phyloP scores from a whole-genome alignment of 345 rosid genomes.

The Anastatica hierochuntica region DNA sequence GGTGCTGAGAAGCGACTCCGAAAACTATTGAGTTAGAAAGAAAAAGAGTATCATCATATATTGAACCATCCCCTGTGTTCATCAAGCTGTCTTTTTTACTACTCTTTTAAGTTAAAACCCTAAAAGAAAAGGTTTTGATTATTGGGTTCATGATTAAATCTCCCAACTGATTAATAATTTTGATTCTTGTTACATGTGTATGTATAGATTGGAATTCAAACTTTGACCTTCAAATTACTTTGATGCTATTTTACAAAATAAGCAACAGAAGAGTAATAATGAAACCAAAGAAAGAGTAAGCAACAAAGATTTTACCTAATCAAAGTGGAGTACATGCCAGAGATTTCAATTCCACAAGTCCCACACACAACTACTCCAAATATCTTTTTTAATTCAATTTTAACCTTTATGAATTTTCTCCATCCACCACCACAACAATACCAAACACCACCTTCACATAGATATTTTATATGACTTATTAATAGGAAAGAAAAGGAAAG shows the following conservation, averaged over 20 bases:
- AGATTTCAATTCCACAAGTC: constrained; percentile 14
- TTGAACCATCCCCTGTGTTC: background rate
- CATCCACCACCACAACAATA: constrained; percentile 21
- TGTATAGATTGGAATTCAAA: constrained; percentile 14
- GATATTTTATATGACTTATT: constrained; percentile 4
- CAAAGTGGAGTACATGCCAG: constrained; percentile 8
- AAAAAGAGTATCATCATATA: background rate
- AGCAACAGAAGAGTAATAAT: constrained; percentile 23
- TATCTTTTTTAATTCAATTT: background rate
- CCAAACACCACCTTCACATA: constrained; percentile 5
- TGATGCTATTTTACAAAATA: too few species aligned
- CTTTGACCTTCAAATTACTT: background rate
- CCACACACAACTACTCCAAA: constrained; percentile 6
- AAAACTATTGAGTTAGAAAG: constrained; percentile 35
- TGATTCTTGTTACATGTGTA: too few species aligned
- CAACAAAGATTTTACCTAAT: constrained; percentile 8
- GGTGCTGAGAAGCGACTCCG: constrained; percentile 57
- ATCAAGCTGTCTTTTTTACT: background rate
- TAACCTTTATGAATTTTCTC: constrained; percentile 7
- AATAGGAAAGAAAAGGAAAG: constrained; percentile 21
- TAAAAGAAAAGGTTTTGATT: background rate
- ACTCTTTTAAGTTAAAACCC: too few species aligned
- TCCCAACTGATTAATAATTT: too few species aligned
- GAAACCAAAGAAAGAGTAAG: constrained; percentile 21
- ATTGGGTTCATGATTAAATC: background rate